Evolutionary conservation across 2,329 filamentous ascomycete species (phyloP).

Genomic region (Pseudopyricularia javanii): DNA sequence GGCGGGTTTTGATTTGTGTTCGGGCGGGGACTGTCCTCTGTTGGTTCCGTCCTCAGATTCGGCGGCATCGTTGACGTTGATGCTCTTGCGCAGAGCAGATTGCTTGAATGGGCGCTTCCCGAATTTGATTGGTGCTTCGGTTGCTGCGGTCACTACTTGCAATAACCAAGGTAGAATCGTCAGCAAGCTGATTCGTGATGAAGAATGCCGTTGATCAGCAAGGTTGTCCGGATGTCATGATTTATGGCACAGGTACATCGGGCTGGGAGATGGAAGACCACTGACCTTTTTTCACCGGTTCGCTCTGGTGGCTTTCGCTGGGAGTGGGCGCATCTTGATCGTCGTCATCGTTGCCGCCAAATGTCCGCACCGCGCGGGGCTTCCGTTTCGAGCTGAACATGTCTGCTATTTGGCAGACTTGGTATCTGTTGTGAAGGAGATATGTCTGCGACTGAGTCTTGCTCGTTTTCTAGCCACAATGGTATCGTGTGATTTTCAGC

Average conservation of each 20-base stretch:
- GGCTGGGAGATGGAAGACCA: constrained; percentile 4
- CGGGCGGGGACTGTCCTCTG: neutral
- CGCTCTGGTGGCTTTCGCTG: constrained; percentile 8
- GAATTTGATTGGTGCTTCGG: constrained; percentile 28
- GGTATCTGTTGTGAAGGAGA: neutral
- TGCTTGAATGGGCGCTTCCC: constrained; percentile 42
- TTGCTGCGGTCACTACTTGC: neutral
- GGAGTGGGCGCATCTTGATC: constrained; percentile 3
- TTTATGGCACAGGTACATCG: constrained; percentile 13
- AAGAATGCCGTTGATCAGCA: constrained; percentile 17
- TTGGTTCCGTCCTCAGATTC: neutral
- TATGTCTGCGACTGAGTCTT: neutral
- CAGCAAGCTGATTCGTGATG: neutral
- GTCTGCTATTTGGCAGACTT: neutral
- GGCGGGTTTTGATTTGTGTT: neutral
- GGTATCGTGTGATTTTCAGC: too few relatives aligned
- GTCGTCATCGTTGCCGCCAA: constrained; percentile 50
- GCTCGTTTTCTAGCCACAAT: neutral
- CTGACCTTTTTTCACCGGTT: constrained; percentile 24
- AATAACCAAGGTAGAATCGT: neutral
- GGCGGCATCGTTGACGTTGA: constrained; percentile 30
- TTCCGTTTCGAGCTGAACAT: constrained; percentile 48
- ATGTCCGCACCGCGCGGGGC: constrained; percentile 62
- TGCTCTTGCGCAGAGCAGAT: constrained; percentile 44
- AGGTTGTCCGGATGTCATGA: constrained; percentile 1